Evolutionary conservation across 148 eudicot species (phyloP), one percentile per base, ranked within the genome.

Genomic region (Talinum fruticosum): DNA sequence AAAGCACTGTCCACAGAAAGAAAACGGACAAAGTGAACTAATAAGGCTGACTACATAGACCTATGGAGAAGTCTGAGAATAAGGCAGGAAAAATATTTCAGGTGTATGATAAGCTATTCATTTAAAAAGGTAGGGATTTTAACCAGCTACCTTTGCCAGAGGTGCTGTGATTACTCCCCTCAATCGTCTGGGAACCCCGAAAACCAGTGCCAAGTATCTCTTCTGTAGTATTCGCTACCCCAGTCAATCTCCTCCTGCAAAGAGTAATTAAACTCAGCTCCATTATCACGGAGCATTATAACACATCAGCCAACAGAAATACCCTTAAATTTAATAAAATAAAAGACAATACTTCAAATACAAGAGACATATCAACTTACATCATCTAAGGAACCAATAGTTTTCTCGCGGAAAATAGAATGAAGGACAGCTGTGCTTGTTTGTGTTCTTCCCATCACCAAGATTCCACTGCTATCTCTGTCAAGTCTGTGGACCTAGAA

Each of bases 401-500:
- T 96, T 85, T 93, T 96, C 89, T 96, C 98, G 14, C 94, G 99
- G 78, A 96, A 96, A 74, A 96, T 79, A 32, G 99, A 93, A 82
- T 93, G 99, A 84, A 96, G 83, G 29, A 90, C 84, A 10, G 89
- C 82, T 67, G 95, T 77, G 84, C 93, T 93, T 79, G 90, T 84
- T 81, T 91, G 93, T 30, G 98, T 88, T 83, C 99, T 90, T 72
- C 98, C 99, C 98, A 96, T 87, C 72, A 96, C 92, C 91, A 96
- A 87, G 78, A 96, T 85, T 77, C 99, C 99, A 79, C 99, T 96
- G 80, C 97, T 88, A 85, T 93, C 99, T 83, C 93, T 87, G 84
- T 96, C 99, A 72, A 96, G 97, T 78, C 99, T 91, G 87, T 96
- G 99, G 75, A 96, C 98, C 99, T 96, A 85, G 51, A 82, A 67